These are phyloP conservation scores for Cylindrodendrum hubeiense DNA, from an alignment of 2,329 filamentous ascomycete genomes.

Conservation along the genomic window DNA sequence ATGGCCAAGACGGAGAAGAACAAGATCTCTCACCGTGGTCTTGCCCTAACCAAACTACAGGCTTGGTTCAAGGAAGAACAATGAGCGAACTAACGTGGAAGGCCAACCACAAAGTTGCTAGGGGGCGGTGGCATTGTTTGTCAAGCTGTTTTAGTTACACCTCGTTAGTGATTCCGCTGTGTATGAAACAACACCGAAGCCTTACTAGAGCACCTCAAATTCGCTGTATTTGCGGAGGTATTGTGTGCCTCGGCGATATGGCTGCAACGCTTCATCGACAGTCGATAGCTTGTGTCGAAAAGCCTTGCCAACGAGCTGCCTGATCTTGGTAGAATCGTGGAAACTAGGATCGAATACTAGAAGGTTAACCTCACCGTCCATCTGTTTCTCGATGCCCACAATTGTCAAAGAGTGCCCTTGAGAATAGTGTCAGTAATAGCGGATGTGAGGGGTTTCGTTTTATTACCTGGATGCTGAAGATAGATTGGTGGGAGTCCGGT, in stretches of 20 bases:
- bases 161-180: neutral
- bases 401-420: slow-evolving; percentile 90
- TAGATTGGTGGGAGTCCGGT: slow-evolving; percentile 88
- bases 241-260: slow-evolving; percentile 77
- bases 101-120: neutral
- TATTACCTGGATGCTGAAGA: slow-evolving; percentile 81
- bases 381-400: slow-evolving; percentile 81
- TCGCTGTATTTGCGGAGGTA: slow-evolving; percentile 79
- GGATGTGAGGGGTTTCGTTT: neutral
- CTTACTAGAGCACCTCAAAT: slow-evolving; percentile 84
- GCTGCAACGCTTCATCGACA: slow-evolving; percentile 66
- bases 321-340: slow-evolving; percentile 74
- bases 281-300: slow-evolving; percentile 57
- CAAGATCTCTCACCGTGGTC: slow-evolving; percentile 89
- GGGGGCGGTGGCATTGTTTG: neutral
- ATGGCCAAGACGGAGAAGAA: slow-evolving; percentile 94
- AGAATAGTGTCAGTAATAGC: slow-evolving; percentile 6
- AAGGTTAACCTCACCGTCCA: slow-evolving; percentile 74
- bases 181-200: slow-evolving; percentile 15
- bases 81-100: slow-evolving; percentile 5
- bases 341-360: slow-evolving; percentile 92
- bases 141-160: slow-evolving; percentile 1
- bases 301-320: slow-evolving; percentile 65
- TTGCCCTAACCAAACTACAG: slow-evolving; percentile 88
- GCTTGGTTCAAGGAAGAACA: slow-evolving; percentile 75